Evolutionary conservation across 1,284 basidiomycete species (phyloP).

Genomic region (Ustilago trichophora): DNA sequence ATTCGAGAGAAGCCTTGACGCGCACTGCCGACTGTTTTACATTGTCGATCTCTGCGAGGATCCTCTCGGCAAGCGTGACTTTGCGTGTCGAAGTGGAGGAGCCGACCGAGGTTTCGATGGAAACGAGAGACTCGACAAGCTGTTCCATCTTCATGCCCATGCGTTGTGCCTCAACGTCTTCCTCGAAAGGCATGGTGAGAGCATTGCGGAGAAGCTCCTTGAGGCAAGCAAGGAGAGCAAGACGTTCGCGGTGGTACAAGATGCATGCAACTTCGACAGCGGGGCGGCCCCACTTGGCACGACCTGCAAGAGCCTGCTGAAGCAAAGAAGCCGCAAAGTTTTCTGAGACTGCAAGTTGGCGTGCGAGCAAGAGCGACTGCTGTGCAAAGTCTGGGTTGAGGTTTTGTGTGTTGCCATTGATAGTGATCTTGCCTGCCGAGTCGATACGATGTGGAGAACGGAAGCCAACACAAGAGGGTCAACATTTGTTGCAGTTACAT

Average conservation of each 20-base stretch:
- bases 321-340: constrained; percentile 63
- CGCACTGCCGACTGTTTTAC: constrained; percentile 29
- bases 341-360: constrained; percentile 59
- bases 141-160: constrained; percentile 58
- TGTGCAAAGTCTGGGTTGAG: constrained; percentile 64
- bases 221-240: constrained; percentile 58
- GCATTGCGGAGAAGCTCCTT: constrained; percentile 57
- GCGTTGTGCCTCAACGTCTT: constrained; percentile 46
- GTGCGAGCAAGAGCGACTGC: constrained; percentile 57
- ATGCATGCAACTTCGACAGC: constrained; percentile 62
- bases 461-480: neutral
- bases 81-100: constrained; percentile 19
- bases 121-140: constrained; percentile 53
- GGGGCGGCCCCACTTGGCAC: constrained; percentile 58
- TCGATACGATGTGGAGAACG: neutral
- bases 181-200: constrained; percentile 56
- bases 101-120: constrained; percentile 24
- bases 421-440: constrained; percentile 54
- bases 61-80: constrained; percentile 30
- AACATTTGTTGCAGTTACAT: too few relatives aligned
- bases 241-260: constrained; percentile 61
- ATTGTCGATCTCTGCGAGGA: constrained; percentile 53
- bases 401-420: constrained; percentile 52
- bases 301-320: constrained; percentile 56
- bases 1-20: constrained; percentile 47